A percentile compares a stretch with the other conserved stretches of the same genome.
Evolutionary conservation across 1,284 basidiomycete genomes (phyloP).

Genomic region (Prillingera fragicola): DNA sequence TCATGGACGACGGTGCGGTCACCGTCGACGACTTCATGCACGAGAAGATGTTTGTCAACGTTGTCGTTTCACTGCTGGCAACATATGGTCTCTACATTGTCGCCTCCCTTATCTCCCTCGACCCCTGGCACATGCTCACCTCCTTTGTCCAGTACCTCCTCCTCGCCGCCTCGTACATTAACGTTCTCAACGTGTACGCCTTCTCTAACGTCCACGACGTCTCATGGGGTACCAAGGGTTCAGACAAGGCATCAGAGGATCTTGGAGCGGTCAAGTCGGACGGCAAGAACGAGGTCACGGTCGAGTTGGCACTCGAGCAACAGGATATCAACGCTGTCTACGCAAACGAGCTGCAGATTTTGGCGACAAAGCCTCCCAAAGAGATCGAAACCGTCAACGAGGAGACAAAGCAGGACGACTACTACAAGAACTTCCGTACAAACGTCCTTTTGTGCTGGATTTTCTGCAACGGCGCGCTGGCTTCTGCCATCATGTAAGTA

Average conservation of each 20-base stretch:
- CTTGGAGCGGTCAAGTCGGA: constrained; percentile 66
- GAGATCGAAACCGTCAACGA: constrained; percentile 54
- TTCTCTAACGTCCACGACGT: constrained; percentile 72
- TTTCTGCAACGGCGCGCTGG: constrained; percentile 70
- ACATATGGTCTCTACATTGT: constrained; percentile 80
- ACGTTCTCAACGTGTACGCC: constrained; percentile 66
- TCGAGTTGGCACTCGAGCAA: constrained; percentile 70
- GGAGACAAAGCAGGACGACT: constrained; percentile 77
- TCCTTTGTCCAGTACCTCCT: constrained; percentile 90
- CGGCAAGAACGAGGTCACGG: constrained; percentile 62
- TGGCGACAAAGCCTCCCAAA: constrained; percentile 67
- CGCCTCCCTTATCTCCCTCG: constrained; percentile 72
- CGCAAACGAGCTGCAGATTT: constrained; percentile 72
- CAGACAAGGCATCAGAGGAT: constrained; percentile 77
- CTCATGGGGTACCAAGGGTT: constrained; percentile 81
- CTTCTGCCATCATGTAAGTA: constrained; percentile 62
- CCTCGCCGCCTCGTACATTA: constrained; percentile 79
- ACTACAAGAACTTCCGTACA: constrained; percentile 77
- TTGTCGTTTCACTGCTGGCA: constrained; percentile 76
- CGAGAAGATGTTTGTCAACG: constrained; percentile 74
- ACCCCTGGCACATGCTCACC: constrained; percentile 55
- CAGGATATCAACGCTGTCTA: constrained; percentile 82
- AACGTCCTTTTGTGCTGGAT: constrained; percentile 58
- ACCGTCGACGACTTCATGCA: constrained; percentile 70
- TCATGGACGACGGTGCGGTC: constrained; percentile 49